These are phyloP conservation scores for Gaeumannomyces tritici DNA, from an alignment of 2,329 filamentous ascomycete genomes.

Conservation along the genomic window DNA sequence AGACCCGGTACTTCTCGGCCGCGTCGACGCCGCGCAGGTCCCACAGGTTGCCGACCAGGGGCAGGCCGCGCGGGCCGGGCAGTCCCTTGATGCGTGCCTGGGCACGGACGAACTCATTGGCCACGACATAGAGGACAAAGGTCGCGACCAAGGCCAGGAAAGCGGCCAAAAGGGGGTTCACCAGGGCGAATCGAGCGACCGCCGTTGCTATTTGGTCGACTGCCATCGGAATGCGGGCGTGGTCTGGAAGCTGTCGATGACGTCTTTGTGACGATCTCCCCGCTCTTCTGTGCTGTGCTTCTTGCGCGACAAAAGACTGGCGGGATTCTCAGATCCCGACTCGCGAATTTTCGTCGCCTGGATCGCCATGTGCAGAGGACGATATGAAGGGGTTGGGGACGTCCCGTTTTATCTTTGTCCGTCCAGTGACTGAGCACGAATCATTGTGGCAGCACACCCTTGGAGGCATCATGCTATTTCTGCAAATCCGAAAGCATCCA, in stretches of 20 bases:
- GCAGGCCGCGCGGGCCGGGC: conserved; percentile 9
- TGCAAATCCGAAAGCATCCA: not conserved
- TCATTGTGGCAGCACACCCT: not conserved
- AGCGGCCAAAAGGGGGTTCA: not conserved
- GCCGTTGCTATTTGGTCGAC: not conserved
- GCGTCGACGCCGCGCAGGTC: conserved; percentile 9
- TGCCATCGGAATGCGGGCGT: not conserved
- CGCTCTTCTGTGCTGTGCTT: not conserved
- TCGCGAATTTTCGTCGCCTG: not conserved
- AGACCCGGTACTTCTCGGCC: conserved; percentile 4
- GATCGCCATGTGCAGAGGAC: no score
- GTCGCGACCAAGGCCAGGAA: not conserved
- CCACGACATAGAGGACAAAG: conserved; percentile 3
- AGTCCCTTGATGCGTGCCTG: conserved; percentile 4
- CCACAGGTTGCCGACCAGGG: conserved; percentile 12
- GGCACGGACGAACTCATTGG: conserved; percentile 4
- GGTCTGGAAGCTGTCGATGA: no score
- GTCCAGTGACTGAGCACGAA: not conserved
- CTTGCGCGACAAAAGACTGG: not conserved
- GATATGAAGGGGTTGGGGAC: not conserved
- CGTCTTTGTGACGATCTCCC: not conserved
- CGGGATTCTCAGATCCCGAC: not conserved
- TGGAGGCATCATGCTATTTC: not conserved
- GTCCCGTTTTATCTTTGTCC: not conserved
- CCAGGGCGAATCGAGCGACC: not conserved